A percentile compares a stretch with the other conserved stretches of the same genome.
phyloP scores from a whole-genome alignment of 2,329 filamentous ascomycete species.

The Exophiala sp. region DNA sequence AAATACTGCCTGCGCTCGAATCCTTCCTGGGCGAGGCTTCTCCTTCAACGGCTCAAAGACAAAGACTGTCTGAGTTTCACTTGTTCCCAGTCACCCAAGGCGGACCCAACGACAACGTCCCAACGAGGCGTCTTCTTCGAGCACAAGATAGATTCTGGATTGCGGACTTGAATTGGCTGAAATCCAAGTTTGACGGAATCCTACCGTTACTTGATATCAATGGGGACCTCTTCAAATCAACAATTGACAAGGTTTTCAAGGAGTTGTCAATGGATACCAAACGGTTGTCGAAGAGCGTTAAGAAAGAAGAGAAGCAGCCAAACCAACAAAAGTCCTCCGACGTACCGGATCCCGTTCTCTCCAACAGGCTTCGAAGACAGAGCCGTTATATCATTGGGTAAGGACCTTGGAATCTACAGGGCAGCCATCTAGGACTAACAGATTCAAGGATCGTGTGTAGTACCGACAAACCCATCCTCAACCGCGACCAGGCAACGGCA shows the following conservation, averaged over 20 bases:
- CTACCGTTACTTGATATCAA: constrained; percentile 10
- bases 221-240: constrained; percentile 7
- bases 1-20: constrained; percentile 11
- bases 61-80: constrained; percentile 4
- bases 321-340: constrained; percentile 1
- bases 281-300: constrained; percentile 9
- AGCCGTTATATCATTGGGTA: constrained; percentile 13
- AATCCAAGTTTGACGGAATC: constrained; percentile 10
- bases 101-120: constrained; percentile 3
- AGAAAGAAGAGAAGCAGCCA: constrained; percentile 9
- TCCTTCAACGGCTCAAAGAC: constrained; percentile 5
- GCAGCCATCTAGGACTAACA: constrained; percentile 5
- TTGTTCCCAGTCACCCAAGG: constrained; percentile 10
- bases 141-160: constrained; percentile 13
- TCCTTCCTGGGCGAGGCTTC: constrained; percentile 8
- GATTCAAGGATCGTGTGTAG: constrained; percentile 9
- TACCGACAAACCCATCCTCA: constrained; percentile 2
- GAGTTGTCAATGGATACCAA: constrained; percentile 12
- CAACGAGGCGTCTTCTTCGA: constrained; percentile 2
- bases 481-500: constrained; percentile 3
- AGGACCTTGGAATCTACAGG: constrained; percentile 2
- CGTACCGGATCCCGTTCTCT: constrained; percentile 6
- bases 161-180: constrained; percentile 11
- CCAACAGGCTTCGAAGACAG: constrained; percentile 10
- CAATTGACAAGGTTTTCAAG: constrained; percentile 9